Conservation (phyloP, 2,329 filamentous ascomycete genomes). For the Penicillium sp. region DNA sequence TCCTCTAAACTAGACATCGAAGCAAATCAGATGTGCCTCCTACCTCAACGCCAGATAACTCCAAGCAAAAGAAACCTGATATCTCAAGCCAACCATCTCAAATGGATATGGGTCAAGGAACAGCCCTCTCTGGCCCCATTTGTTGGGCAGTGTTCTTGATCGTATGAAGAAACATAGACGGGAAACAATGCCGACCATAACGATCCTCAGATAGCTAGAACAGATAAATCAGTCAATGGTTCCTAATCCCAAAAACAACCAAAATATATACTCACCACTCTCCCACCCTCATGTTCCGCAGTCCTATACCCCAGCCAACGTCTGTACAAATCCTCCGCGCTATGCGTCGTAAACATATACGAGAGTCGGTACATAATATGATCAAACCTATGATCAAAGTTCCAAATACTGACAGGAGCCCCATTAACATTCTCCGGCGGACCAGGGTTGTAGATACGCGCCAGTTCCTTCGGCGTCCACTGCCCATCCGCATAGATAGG, state of each 20-base stretch:
- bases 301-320: slow-evolving; percentile 50
- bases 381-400: slow-evolving; percentile 30
- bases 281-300: slow-evolving; percentile 19
- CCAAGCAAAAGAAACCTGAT: neutral
- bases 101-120: slow-evolving; percentile 9
- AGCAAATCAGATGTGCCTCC: neutral
- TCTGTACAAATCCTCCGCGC: slow-evolving; percentile 53
- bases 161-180: slow-evolving; percentile 26
- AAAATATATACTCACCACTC: slow-evolving; percentile 8
- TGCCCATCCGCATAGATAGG: slow-evolving; percentile 57
- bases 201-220: slow-evolving; percentile 14
- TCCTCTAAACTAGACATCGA: neutral
- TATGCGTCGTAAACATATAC: slow-evolving; percentile 30
- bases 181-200: slow-evolving; percentile 25
- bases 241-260: neutral
- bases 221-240: neutral
- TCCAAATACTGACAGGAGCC: slow-evolving; percentile 41
- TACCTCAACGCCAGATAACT: neutral
- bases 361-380: slow-evolving; percentile 28
- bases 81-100: neutral
- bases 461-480: slow-evolving; percentile 55
- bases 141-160: slow-evolving; percentile 21
- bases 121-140: slow-evolving; percentile 20
- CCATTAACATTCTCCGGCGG: slow-evolving; percentile 49
- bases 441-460: slow-evolving; percentile 56